phyloP scores from a whole-genome alignment of 371 early-diverging fungal genomes.

The Syncephalastrum monosporum region DNA sequence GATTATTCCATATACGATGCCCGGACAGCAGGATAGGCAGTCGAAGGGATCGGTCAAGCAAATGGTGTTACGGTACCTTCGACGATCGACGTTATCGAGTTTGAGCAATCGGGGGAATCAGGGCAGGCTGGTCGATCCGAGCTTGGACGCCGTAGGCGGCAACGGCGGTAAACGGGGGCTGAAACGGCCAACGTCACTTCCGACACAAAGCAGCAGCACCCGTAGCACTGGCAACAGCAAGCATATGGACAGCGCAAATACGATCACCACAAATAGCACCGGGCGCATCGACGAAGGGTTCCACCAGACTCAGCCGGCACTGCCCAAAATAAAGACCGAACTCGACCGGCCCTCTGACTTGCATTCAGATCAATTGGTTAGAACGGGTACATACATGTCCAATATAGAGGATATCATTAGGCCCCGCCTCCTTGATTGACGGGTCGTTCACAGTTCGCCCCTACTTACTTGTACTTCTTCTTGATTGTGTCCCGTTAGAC shows the following conservation, averaged over 20 bases:
- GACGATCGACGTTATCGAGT: slow-evolving; percentile 3
- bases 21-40: neutral
- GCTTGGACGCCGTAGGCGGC: slow-evolving; percentile 1
- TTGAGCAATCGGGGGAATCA: no score
- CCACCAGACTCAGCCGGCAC: slow-evolving; percentile 14
- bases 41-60: slow-evolving; percentile 4
- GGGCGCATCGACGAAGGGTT: slow-evolving; percentile 23
- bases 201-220: neutral
- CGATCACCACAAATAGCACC: neutral
- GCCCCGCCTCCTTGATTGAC: no score
- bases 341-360: neutral
- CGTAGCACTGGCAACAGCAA: neutral
- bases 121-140: neutral
- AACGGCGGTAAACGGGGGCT: slow-evolving; percentile 1
- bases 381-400: neutral
- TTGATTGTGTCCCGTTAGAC: slow-evolving; percentile 1
- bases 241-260: no score
- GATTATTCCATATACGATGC: neutral
- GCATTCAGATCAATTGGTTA: neutral
- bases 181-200: neutral
- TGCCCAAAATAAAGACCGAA: neutral
- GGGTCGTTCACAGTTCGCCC: no score
- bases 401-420: neutral
- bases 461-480: no score
- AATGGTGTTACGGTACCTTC: slow-evolving; percentile 5